These are phyloP conservation scores for Backusella psychrophila DNA, from an alignment of 192 early-diverging fungal species.

Conservation along the genomic window DNA sequence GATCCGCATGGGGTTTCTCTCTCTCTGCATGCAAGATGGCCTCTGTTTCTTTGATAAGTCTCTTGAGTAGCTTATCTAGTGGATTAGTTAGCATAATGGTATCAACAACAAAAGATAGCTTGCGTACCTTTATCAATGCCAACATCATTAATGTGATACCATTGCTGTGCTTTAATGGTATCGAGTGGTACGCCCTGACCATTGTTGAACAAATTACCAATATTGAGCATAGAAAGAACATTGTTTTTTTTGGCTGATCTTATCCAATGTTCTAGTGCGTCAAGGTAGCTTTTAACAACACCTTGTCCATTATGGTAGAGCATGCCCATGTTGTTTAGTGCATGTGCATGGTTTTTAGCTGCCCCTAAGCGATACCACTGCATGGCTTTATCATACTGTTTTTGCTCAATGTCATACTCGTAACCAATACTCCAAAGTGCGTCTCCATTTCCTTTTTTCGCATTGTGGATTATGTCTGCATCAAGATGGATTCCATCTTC, in stretches of 20 bases:
- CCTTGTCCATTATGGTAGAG: not conserved
- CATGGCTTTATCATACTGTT: not conserved
- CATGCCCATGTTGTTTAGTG: not conserved
- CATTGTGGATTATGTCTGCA: not conserved
- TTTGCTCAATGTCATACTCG: not conserved
- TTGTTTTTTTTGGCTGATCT: not conserved
- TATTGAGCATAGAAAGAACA: not conserved
- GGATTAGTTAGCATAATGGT: too few relatives aligned
- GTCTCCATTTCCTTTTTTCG: not conserved
- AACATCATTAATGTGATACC: not conserved
- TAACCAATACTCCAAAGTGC: constrained; percentile 1
- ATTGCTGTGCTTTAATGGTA: not conserved
- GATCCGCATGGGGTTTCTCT: not conserved
- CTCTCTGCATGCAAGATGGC: not conserved
- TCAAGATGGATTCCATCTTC: not conserved
- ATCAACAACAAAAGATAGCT: not conserved
- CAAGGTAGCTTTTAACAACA: not conserved
- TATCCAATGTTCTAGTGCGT: not conserved
- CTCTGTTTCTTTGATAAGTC: not conserved
- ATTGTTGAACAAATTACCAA: not conserved
- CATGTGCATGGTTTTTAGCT: not conserved
- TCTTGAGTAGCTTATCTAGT: not conserved
- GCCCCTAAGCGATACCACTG: not conserved
- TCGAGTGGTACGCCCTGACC: not conserved
- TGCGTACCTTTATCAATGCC: not conserved